phyloP scores from a whole-genome alignment of 2,329 filamentous ascomycete genomes.

The Gnomoniopsis sp. region DNA sequence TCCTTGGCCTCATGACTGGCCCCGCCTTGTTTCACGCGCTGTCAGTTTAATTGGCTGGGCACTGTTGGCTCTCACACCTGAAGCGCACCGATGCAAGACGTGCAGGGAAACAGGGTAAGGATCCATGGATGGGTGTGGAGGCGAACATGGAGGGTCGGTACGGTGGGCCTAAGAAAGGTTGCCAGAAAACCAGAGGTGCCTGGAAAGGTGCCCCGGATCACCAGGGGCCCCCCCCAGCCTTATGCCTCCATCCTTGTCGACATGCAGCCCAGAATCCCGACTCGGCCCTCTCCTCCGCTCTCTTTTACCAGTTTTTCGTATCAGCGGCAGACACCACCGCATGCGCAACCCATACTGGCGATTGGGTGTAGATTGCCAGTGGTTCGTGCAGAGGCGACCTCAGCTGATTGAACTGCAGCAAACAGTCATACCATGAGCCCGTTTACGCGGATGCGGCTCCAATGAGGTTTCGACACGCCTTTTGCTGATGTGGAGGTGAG shows the following conservation, averaged over 20 bases:
- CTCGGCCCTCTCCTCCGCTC: no score
- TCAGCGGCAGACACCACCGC: background rate
- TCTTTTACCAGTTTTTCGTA: background rate
- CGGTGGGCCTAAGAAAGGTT: background rate
- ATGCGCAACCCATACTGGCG: background rate
- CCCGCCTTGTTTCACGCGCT: background rate
- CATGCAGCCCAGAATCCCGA: background rate
- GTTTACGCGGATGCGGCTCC: background rate
- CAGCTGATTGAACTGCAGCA: background rate
- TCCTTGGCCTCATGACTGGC: conserved; percentile 1
- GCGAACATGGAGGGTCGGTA: background rate
- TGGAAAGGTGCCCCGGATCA: background rate
- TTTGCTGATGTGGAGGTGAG: background rate
- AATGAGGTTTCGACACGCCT: background rate
- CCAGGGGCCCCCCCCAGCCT: background rate
- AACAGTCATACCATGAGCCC: background rate
- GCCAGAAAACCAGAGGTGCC: no score
- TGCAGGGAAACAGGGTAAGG: no score
- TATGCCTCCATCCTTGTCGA: background rate
- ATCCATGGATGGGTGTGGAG: background rate
- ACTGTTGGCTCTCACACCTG: background rate
- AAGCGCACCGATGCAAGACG: conserved; percentile 9
- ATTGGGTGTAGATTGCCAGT: background rate
- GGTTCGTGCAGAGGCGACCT: background rate
- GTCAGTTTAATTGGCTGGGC: conserved; percentile 3